Evolutionary conservation across 306 rosid species (phyloP).

Genomic region (Lablab purpureus): DNA sequence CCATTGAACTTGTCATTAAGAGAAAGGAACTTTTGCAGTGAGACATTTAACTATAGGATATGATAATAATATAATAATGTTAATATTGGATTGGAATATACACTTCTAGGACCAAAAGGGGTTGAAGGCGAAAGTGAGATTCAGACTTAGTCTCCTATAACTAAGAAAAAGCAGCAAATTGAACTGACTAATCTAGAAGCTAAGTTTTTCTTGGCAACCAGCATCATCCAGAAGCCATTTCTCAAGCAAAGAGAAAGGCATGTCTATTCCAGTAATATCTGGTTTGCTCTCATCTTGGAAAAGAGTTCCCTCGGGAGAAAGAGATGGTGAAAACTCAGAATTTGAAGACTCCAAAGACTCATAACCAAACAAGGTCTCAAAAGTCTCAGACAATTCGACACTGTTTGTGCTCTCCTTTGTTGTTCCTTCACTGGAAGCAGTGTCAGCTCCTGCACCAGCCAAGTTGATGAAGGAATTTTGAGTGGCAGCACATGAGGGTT

Average conservation of each 20-base stretch:
- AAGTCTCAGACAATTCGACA: conserved; percentile 50
- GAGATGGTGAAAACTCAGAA: conserved; percentile 65
- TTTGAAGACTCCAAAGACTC: conserved; percentile 71
- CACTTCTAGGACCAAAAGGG: conserved; percentile 43
- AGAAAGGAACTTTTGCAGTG: neutral
- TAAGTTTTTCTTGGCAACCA: neutral
- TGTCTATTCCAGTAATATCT: conserved; percentile 12
- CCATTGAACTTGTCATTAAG: conserved; percentile 16
- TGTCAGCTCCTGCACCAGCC: conserved; percentile 43
- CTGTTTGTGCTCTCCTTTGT: conserved; percentile 30
- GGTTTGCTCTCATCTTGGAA: conserved; percentile 71
- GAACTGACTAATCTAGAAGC: conserved; percentile 10
- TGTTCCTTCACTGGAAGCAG: conserved; percentile 66
- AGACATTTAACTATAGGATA: conserved; percentile 5
- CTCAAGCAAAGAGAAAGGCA: conserved; percentile 76
- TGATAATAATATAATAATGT: conserved; percentile 29
- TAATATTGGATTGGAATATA: conserved; percentile 41
- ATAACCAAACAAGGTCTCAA: conserved; percentile 62
- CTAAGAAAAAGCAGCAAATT: conserved; percentile 36
- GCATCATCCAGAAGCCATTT: conserved; percentile 86
- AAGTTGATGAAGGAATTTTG: conserved; percentile 49
- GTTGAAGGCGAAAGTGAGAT: conserved; percentile 42
- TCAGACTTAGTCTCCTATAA: conserved; percentile 31
- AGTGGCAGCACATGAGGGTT: conserved; percentile 37
- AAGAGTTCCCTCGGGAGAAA: conserved; percentile 59